Conservation (phyloP, 2,329 filamentous ascomycete species). For the Aspergillus versicolor region DNA sequence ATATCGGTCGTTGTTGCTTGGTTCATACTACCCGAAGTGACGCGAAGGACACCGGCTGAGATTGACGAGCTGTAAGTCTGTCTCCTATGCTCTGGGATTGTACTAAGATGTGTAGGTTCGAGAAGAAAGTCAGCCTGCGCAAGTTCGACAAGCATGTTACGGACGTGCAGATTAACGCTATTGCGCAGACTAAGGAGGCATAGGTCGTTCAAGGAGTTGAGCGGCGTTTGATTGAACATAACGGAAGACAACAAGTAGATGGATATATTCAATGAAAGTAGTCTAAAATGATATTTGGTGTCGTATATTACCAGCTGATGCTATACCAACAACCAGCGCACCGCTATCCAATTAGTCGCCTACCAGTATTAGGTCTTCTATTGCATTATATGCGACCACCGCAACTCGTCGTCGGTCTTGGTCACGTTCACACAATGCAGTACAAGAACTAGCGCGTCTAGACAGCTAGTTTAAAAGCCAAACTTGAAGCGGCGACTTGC, state of each 20-base stretch:
- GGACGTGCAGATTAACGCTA: conserved; percentile 29
- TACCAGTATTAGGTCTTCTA: no score
- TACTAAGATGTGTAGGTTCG: conserved; percentile 22
- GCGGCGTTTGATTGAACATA: background rate
- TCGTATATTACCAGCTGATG: no score
- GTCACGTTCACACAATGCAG: no score
- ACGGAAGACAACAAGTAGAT: background rate
- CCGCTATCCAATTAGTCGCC: no score
- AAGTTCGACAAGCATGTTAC: conserved; percentile 39
- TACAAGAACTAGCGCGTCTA: no score
- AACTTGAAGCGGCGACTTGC: conserved; percentile 3
- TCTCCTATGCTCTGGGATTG: background rate
- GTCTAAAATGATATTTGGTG: no score
- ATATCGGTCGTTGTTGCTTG: conserved; percentile 40
- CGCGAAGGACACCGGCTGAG: conserved; percentile 48
- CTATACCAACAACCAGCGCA: conserved; percentile 26
- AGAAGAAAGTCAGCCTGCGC: conserved; percentile 37
- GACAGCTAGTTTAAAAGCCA: background rate
- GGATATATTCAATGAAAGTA: no score
- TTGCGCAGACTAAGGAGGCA: background rate
- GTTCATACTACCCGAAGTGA: conserved; percentile 54
- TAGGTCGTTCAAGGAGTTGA: background rate
- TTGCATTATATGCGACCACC: no score
- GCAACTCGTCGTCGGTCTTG: no score
- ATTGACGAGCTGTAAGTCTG: conserved; percentile 44